Conservation (phyloP, 108 stramenopile species). For the Hondaea fermentalgiana region DNA sequence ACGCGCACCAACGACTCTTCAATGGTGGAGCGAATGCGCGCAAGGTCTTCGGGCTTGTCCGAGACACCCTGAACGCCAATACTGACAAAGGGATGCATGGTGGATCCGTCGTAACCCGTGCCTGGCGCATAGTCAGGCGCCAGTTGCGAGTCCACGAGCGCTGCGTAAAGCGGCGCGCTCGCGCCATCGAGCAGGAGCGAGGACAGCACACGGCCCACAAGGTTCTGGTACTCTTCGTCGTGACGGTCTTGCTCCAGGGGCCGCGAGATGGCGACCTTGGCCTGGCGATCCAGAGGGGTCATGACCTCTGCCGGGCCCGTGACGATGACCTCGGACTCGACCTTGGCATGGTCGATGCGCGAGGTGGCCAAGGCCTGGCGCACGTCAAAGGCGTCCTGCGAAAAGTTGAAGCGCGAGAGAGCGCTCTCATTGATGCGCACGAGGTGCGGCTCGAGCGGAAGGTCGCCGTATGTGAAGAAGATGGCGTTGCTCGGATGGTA, state of each 20-base stretch:
- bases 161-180: slow-evolving; percentile 89
- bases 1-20: slow-evolving; percentile 64
- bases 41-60: slow-evolving; percentile 65
- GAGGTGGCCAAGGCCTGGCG: slow-evolving; percentile 36
- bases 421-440: slow-evolving; percentile 80
- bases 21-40: slow-evolving; percentile 68
- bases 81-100: not conserved
- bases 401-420: not conserved
- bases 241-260: not conserved
- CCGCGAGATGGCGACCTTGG: not conserved
- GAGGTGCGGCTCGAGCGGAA: slow-evolving; percentile 71
- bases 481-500: slow-evolving; percentile 93
- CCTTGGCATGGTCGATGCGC: slow-evolving; percentile 57
- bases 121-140: not conserved
- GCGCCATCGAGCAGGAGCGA: slow-evolving; percentile 61
- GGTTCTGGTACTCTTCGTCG: not conserved
- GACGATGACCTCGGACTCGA: slow-evolving; percentile 52
- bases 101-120: not conserved
- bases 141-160: slow-evolving; percentile 34
- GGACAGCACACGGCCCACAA: not conserved
- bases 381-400: slow-evolving; percentile 68
- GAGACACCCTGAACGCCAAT: slow-evolving; percentile 29
- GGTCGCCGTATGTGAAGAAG: slow-evolving; percentile 93
- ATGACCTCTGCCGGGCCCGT: not conserved
- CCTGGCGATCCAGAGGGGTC: not conserved